Evolutionary conservation across 257 asterid species (phyloP).

Genomic region (Solanum bulbocastanum): DNA sequence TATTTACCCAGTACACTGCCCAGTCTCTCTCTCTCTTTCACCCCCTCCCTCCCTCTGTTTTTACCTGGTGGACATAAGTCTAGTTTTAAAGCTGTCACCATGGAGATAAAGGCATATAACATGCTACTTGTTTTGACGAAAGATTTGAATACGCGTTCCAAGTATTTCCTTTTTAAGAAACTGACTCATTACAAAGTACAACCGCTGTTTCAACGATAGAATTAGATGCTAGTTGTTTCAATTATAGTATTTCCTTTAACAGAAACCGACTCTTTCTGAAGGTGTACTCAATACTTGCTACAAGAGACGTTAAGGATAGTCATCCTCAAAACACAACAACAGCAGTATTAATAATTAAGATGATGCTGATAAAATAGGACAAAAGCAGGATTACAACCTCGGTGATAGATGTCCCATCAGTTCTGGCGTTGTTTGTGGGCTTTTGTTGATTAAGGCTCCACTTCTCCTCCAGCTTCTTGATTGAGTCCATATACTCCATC

Average conservation of each 20-base stretch:
- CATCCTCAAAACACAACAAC: background rate
- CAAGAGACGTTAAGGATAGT: background rate
- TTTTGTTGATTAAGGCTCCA: conserved; percentile 78
- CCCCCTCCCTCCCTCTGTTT: background rate
- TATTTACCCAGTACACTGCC: background rate
- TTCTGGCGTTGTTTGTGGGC: conserved; percentile 33
- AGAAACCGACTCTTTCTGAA: background rate
- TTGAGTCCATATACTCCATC: conserved; percentile 96
- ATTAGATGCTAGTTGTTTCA: background rate
- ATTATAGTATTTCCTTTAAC: background rate
- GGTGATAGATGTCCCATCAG: conserved; percentile 9
- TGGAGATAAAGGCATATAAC: background rate
- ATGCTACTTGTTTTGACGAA: background rate
- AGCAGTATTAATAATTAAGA: background rate
- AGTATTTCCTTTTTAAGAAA: background rate
- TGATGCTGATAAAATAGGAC: background rate
- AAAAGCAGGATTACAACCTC: conserved; percentile 36
- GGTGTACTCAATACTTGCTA: background rate
- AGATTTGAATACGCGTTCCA: background rate
- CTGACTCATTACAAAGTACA: background rate
- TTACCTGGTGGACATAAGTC: background rate
- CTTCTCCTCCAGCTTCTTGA: conserved; percentile 94
- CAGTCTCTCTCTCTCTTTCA: background rate
- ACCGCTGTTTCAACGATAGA: background rate
- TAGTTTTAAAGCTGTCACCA: background rate